phyloP scores from a whole-genome alignment of 2,329 filamentous ascomycete genomes.

The Colletotrichum destructivum region DNA sequence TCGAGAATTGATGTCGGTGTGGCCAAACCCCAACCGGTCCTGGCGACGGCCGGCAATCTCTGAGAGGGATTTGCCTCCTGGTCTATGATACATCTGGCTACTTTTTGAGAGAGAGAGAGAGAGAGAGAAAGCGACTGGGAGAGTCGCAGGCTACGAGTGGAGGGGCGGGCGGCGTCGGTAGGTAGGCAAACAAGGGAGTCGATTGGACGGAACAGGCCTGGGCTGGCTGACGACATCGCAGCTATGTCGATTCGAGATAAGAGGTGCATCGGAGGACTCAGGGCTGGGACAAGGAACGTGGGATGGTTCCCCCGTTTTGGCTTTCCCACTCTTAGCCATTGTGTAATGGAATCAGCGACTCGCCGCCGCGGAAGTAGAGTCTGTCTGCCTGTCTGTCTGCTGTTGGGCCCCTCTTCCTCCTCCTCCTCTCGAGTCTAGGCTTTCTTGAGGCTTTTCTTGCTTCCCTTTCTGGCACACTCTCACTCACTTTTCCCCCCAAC shows the following conservation, averaged over 20 bases:
- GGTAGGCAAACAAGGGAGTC: constrained; percentile 17
- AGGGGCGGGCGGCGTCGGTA: constrained; percentile 3
- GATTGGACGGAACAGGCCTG: constrained; percentile 40
- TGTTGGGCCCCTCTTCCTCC: not conserved
- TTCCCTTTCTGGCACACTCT: no score
- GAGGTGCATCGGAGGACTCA: constrained; percentile 28
- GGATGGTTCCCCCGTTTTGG: constrained; percentile 17
- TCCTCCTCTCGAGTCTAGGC: constrained; percentile 44
- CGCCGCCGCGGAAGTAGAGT: constrained; percentile 24
- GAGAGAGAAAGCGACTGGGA: not conserved
- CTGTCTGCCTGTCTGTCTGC: not conserved
- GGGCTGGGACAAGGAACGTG: constrained; percentile 19
- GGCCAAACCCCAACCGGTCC: not conserved
- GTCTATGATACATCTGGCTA: constrained; percentile 14
- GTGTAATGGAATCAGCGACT: constrained; percentile 41
- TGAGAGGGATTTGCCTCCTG: constrained; percentile 1
- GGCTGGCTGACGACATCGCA: constrained; percentile 42
- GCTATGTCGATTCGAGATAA: constrained; percentile 42
- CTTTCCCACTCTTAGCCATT: constrained; percentile 26
- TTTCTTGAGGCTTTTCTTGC: constrained; percentile 42
- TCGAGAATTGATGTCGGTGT: constrained; percentile 1
- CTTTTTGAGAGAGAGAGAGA: not conserved
- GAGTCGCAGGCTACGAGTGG: constrained; percentile 1
- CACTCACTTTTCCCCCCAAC: not conserved
- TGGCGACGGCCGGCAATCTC: constrained; percentile 18